Evolutionary conservation across 2,329 filamentous ascomycete genomes (phyloP).

Genomic region (Aspergillus alliaceus): DNA sequence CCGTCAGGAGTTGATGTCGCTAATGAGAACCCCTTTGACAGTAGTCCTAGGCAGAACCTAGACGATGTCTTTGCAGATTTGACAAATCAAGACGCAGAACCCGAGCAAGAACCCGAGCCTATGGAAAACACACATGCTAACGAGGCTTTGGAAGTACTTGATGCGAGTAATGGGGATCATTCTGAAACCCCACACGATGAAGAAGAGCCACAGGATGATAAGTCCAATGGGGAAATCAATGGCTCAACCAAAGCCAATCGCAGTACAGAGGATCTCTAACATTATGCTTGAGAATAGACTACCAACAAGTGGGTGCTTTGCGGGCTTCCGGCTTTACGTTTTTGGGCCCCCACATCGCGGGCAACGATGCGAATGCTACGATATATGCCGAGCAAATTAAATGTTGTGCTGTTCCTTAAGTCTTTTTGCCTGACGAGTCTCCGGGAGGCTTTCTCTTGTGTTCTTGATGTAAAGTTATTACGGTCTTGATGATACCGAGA

Average conservation of each 20-base stretch:
- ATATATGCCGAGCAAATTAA: no score
- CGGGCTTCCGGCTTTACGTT: conserved; percentile 2
- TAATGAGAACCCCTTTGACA: conserved; percentile 34
- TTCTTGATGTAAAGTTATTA: conserved; percentile 19
- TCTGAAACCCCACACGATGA: conserved; percentile 30
- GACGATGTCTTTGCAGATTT: conserved; percentile 50
- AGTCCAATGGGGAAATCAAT: conserved; percentile 22
- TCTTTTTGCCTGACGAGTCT: conserved; percentile 11
- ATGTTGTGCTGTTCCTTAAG: no score
- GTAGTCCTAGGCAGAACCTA: conserved; percentile 41
- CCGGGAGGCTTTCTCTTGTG: conserved; percentile 10
- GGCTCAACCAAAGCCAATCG: conserved; percentile 15
- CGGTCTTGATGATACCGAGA: conserved; percentile 13
- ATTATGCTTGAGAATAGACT: not conserved
- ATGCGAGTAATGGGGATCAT: conserved; percentile 39
- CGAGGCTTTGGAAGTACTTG: conserved; percentile 46
- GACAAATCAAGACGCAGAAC: conserved; percentile 45
- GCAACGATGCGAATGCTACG: not conserved
- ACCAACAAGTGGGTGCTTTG: conserved; percentile 1
- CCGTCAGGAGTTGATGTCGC: conserved; percentile 33
- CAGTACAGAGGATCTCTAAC: conserved; percentile 8
- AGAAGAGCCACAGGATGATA: conserved; percentile 22
- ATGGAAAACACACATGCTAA: conserved; percentile 49
- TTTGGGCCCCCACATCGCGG: not conserved
- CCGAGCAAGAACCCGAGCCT: conserved; percentile 30